phyloP scores from a whole-genome alignment of 305 asterid species.

The Coffea humblotiana region DNA sequence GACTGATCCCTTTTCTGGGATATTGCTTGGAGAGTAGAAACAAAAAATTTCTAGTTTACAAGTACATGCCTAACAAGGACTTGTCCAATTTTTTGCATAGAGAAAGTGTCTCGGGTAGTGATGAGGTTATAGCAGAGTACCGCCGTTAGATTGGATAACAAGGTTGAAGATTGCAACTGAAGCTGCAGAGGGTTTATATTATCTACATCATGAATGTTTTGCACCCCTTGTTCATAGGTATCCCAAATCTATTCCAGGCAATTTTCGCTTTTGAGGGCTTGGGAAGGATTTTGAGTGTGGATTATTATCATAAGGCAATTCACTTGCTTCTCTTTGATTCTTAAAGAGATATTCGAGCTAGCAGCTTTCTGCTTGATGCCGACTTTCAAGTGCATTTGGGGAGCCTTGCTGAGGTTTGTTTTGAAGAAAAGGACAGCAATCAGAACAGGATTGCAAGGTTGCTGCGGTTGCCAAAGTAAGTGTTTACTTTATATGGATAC shows the following conservation, averaged over 20 bases:
- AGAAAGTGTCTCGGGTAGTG: slow-evolving; percentile 19
- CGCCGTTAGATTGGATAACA: slow-evolving; percentile 51
- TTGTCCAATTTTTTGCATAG: slow-evolving; percentile 41
- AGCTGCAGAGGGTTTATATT: slow-evolving; percentile 45
- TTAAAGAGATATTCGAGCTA: slow-evolving; percentile 78
- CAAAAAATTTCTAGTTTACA: slow-evolving; percentile 54
- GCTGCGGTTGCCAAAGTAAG: slow-evolving; percentile 71
- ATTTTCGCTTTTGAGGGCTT: background rate
- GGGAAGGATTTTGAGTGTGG: too few relatives aligned
- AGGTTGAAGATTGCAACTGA: slow-evolving; percentile 52
- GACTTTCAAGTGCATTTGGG: slow-evolving; percentile 78
- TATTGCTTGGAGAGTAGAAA: slow-evolving; percentile 71
- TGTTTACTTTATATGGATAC: background rate
- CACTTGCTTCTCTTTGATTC: slow-evolving; percentile 14
- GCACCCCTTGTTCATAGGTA: slow-evolving; percentile 69
- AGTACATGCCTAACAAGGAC: slow-evolving; percentile 35
- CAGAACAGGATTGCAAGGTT: slow-evolving; percentile 60
- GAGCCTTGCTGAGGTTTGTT: slow-evolving; percentile 66
- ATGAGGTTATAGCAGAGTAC: slow-evolving; percentile 26
- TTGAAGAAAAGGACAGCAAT: slow-evolving; percentile 67
- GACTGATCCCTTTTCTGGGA: slow-evolving; percentile 73
- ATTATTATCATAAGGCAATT: background rate
- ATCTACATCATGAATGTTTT: slow-evolving; percentile 46
- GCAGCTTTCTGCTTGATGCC: slow-evolving; percentile 86
- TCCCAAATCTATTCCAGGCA: background rate